A percentile compares a stretch with the other conserved stretches of the same genome.
Evolutionary conservation across 1,139 yeast species (phyloP).

Genomic region (Kurtzmaniella quercitrusa): DNA sequence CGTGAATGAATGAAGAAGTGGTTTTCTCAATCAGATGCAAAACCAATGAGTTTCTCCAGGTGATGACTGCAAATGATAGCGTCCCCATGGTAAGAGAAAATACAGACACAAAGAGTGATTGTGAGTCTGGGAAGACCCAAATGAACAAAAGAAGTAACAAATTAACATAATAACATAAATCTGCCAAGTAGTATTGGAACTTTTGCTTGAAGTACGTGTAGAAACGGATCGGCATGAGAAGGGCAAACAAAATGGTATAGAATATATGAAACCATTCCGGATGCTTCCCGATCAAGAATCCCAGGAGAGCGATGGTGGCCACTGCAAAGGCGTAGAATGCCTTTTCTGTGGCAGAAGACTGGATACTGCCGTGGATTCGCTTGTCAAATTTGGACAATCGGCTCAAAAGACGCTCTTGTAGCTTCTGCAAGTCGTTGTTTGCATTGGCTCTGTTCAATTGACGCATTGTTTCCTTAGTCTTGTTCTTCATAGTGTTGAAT

Average conservation of each 20-base stretch:
- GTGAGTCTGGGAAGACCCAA: slow-evolving; percentile 79
- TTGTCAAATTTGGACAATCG: slow-evolving; percentile 55
- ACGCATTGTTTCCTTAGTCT: slow-evolving; percentile 28
- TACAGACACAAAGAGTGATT: slow-evolving; percentile 70
- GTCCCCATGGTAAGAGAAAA: slow-evolving; percentile 89
- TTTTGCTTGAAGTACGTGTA: slow-evolving; percentile 77
- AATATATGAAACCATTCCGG: slow-evolving; percentile 76
- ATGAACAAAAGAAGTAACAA: slow-evolving; percentile 61
- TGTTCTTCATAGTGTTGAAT: slow-evolving; percentile 32
- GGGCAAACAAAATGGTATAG: slow-evolving; percentile 57
- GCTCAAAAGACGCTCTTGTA: slow-evolving; percentile 31
- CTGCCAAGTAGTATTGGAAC: slow-evolving; percentile 87
- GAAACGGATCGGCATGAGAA: slow-evolving; percentile 80
- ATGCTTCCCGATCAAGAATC: slow-evolving; percentile 70
- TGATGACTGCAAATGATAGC: slow-evolving; percentile 85
- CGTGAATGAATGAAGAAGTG: slow-evolving; percentile 88
- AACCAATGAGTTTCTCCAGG: slow-evolving; percentile 94
- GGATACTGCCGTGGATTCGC: slow-evolving; percentile 46
- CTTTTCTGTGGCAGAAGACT: slow-evolving; percentile 70
- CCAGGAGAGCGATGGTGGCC: slow-evolving; percentile 63
- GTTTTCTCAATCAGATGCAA: slow-evolving; percentile 89
- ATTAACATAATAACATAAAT: slow-evolving; percentile 89
- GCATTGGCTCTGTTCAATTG: slow-evolving; percentile 13
- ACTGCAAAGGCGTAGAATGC: slow-evolving; percentile 74
- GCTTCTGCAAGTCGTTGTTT: slow-evolving; percentile 22